Base-by-base conservation (phyloP, 2,329 filamentous ascomycete genomes). In the Exserohilum turcica region DNA sequence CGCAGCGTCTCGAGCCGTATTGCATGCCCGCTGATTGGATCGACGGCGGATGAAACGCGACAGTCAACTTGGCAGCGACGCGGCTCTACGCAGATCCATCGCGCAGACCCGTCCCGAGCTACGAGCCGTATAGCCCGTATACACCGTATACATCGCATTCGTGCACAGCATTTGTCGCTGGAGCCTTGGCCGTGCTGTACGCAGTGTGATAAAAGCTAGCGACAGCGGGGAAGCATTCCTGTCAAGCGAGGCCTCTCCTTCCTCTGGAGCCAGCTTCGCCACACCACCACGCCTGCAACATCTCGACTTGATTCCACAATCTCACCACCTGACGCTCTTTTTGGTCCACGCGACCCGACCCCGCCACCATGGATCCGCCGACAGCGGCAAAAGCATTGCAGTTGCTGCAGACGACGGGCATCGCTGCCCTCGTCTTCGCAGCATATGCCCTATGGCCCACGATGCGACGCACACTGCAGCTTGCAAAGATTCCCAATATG, bases 401-500 rank as follows among this genome's bases (percentile, higher is more conserved):
- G 31, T 59, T 62, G 7, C 24, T 70, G 24, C 66, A 68, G 54
- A 66, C 65, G 6, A 56, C 45, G 19, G 60, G 57, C 9, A 38
- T 69, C 31, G 67, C 71, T 35, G 45, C 58, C 8, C 28, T 70
- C 38, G 43, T 72, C 15, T 64, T 72, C 43, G 62, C 52, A 19
- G 57, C 54, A 37, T 66, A 56, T 29, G 36, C 61, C 6, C 61
- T 57, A 29, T 10, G 66, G 6, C 63, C 68, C 6, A 68, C 53
- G 18, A 31, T 72, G 39, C 63, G 63, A 15, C 56, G 57, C 48
- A 55, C 38, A 19, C 40, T 52, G 3, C 61, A 72, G 19, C 46
- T 73, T 10, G 50, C 58, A n/a, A 68, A 61, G 36, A 49, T 73
- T 9, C 71, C 71, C 7, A 40, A 52, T 1, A 54, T 67, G 32